Evolutionary conservation across 805 yeast genomes (phyloP).

Genomic region (Kuraishia hungarica): DNA sequence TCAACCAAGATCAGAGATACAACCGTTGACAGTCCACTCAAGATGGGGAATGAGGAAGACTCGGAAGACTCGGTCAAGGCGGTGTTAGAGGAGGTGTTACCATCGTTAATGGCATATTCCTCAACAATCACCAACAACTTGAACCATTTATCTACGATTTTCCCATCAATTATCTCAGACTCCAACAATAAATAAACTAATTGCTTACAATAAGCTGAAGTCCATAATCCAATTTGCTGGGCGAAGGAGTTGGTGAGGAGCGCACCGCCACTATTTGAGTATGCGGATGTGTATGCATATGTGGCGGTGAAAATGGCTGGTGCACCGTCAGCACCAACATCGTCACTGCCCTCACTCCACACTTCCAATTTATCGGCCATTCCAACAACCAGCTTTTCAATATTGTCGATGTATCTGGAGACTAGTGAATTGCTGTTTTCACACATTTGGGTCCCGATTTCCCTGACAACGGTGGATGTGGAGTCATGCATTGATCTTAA

Average conservation of each 20-base stretch:
- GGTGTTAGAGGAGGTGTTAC: too few relatives aligned
- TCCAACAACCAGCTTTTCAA: constrained; percentile 6
- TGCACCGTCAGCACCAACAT: too few relatives aligned
- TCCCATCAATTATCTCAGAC: not conserved
- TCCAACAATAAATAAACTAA: not conserved
- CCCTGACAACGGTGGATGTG: constrained; percentile 21
- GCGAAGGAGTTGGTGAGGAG: not conserved
- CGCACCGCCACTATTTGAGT: not conserved
- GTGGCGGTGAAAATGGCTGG: not conserved
- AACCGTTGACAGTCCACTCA: constrained; percentile 32
- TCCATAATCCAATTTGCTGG: not conserved
- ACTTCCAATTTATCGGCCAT: constrained; percentile 1
- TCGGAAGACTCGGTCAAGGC: not conserved
- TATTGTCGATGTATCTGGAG: constrained; percentile 16
- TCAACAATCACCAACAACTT: not conserved
- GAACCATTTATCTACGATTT: not conserved
- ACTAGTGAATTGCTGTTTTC: constrained; percentile 18
- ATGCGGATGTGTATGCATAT: not conserved
- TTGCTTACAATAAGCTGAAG: not conserved
- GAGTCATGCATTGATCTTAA: constrained; percentile 1
- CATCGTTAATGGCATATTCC: not conserved
- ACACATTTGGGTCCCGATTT: constrained; percentile 29
- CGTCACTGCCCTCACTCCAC: not conserved
- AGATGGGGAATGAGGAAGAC: not conserved
- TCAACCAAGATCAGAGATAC: constrained; percentile 48